Base-by-base conservation (phyloP, 176 grass and related monocot genomes). In the Neostapfia colusana region DNA sequence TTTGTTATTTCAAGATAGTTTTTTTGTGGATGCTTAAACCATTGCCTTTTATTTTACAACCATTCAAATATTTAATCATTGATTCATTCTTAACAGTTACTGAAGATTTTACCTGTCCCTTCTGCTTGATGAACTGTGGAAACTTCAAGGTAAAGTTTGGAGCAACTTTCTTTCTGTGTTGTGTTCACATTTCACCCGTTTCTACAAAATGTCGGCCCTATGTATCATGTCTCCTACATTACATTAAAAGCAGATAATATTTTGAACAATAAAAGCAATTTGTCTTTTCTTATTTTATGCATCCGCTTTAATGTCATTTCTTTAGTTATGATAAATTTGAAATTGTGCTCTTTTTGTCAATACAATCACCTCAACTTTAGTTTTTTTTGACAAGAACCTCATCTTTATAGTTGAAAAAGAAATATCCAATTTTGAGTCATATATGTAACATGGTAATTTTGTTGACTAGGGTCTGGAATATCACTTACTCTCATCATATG, bases 401-500 rank as follows among this genome's bases (percentile, higher is more conserved):
- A 76, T 1, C 17, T 68, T 80, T 67, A 31, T 77, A 10, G 21
- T 49, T 20, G 35, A 65, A 64, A 26, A 67, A 44, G 18, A 18
- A 20, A 46, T 35, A 34, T 3, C 4, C 41, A 43, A 54, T 34
- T 68, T 26, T 53, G 37, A 70, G 37, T 70, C 73, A 77, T 40
- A 20, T 59, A 23, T 87, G 23, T 58, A 64, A 70, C 65, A 65
- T 81, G 46, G 45, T 84, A 53, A 55, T 88, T 65, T 83, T 79
- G 21, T 25, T 75, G 17, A 37, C 20, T 78, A 93, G 94, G 94
- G 94, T 70, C 48, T 97, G 79, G 80, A 84, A 73, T 89, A 8
- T 78, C 94, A 97, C 78, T 86, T 97, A 58, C 82, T 57, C 77
- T 84, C 94, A 65, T 97, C 78, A 5, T 90, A 97, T 82, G 94